Conservation (phyloP, 1,139 yeast species). For the Pichia sp. region DNA sequence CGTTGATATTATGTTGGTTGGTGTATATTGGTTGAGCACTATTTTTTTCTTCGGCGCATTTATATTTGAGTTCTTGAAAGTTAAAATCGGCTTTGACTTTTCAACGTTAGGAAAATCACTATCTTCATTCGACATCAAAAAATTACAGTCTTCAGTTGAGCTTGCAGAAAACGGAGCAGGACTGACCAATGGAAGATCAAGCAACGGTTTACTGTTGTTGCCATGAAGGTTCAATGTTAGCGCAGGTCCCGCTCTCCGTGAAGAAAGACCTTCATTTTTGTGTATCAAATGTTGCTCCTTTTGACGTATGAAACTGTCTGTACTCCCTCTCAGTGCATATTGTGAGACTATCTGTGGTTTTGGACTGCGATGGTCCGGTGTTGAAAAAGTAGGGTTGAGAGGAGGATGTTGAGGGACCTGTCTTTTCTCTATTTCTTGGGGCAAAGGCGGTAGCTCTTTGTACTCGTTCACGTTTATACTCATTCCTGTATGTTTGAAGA, state of each 20-base stretch:
- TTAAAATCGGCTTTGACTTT: neutral
- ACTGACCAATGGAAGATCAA: constrained; percentile 10
- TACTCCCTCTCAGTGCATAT: neutral
- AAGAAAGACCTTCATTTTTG: constrained; percentile 1
- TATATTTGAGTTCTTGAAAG: neutral
- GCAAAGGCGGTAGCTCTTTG: constrained; percentile 10
- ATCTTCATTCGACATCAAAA: constrained; percentile 5
- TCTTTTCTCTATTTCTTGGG: neutral
- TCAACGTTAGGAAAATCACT: neutral
- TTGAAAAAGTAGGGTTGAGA: constrained; percentile 1
- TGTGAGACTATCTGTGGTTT: neutral
- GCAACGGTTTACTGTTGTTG: neutral
- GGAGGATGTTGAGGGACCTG: neutral
- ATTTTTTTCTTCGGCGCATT: constrained; percentile 7
- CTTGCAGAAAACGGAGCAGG: constrained; percentile 17
- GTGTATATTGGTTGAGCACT: constrained; percentile 16
- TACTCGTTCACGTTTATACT: neutral
- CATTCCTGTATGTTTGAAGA: neutral
- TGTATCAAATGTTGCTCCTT: neutral
- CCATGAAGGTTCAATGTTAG: constrained; percentile 12
- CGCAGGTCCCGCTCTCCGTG: constrained; percentile 10
- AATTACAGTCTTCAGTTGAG: constrained; percentile 16
- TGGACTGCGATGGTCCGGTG: neutral
- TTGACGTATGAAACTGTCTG: constrained; percentile 1
- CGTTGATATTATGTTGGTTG: constrained; percentile 18